These are phyloP conservation scores for Eucalyptus grandis DNA, from an alignment of 345 rosid genomes.

Conservation along the genomic window DNA sequence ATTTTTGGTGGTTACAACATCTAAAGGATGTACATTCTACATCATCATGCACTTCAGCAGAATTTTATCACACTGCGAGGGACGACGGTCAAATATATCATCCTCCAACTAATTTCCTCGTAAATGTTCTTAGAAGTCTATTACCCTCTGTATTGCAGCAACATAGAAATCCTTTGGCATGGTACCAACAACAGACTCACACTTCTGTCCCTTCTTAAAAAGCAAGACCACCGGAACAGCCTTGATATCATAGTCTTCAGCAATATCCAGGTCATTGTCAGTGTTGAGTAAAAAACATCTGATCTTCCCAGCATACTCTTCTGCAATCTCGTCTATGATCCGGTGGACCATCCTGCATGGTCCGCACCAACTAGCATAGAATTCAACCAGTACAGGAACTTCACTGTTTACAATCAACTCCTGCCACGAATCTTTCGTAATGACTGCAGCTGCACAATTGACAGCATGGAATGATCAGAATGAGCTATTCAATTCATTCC, in stretches of 20 bases:
- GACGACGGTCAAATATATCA: neutral
- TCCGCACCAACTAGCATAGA: slow-evolving; percentile 82
- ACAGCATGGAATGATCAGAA: neutral
- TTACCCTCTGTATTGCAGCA: slow-evolving; percentile 82
- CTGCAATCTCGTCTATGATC: slow-evolving; percentile 72
- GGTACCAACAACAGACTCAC: slow-evolving; percentile 72
- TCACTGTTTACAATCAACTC: slow-evolving; percentile 47
- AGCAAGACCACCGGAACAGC: slow-evolving; percentile 87
- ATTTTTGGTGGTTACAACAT: neutral
- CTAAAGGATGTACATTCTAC: neutral
- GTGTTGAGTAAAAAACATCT: slow-evolving; percentile 63
- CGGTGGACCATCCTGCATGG: slow-evolving; percentile 46
- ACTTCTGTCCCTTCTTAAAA: slow-evolving; percentile 77
- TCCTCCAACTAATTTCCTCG: neutral
- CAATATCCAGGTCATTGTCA: slow-evolving; percentile 52
- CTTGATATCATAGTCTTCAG: slow-evolving; percentile 74
- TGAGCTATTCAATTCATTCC: neutral
- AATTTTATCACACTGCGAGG: neutral
- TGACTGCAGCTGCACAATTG: slow-evolving; percentile 38
- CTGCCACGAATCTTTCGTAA: slow-evolving; percentile 59
- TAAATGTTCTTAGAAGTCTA: slow-evolving; percentile 24
- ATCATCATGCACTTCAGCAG: neutral
- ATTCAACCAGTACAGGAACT: slow-evolving; percentile 74
- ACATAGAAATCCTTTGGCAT: slow-evolving; percentile 92
- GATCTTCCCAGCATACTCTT: slow-evolving; percentile 65